These are phyloP conservation scores for Rubroboletus satanas DNA, from an alignment of 768 basidiomycete species.

Conservation along the genomic window DNA sequence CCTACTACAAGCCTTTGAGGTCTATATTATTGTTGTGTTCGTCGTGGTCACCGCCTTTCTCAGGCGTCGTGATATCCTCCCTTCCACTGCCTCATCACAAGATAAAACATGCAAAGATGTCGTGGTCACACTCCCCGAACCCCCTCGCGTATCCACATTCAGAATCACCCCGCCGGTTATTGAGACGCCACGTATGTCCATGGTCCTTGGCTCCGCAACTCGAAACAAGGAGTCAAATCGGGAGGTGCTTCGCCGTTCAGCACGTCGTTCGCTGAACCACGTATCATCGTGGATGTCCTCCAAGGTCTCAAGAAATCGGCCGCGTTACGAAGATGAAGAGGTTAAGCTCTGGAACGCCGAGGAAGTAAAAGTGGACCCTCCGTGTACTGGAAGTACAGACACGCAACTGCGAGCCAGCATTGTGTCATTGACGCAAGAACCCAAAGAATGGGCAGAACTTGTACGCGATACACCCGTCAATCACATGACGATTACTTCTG, in stretches of 20 bases:
- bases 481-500: constrained; percentile 1
- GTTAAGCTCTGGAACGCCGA: constrained; percentile 35
- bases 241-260: constrained; percentile 13
- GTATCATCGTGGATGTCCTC: constrained; percentile 41
- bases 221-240: constrained; percentile 8
- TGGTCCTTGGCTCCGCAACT: constrained; percentile 2
- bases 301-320: constrained; percentile 26
- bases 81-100: background rate
- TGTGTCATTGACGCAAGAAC: constrained; percentile 3
- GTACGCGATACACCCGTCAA: constrained; percentile 5
- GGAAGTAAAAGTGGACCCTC: constrained; percentile 18
- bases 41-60: constrained; percentile 47
- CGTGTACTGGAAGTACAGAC: background rate
- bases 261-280: constrained; percentile 23
- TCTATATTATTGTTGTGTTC: constrained; percentile 60
- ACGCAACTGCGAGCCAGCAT: constrained; percentile 1
- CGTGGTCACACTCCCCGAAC: constrained; percentile 22
- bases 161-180: constrained; percentile 19
- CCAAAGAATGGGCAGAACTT: constrained; percentile 5
- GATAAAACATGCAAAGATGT: background rate
- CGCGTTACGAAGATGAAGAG: constrained; percentile 24
- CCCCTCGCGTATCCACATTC: constrained; percentile 25
- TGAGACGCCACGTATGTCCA: constrained; percentile 28
- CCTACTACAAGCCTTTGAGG: constrained; percentile 57
- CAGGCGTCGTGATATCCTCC: constrained; percentile 12